Base-by-base conservation (phyloP, 495 filamentous ascomycete genomes). In the Xylaria cubensis region DNA sequence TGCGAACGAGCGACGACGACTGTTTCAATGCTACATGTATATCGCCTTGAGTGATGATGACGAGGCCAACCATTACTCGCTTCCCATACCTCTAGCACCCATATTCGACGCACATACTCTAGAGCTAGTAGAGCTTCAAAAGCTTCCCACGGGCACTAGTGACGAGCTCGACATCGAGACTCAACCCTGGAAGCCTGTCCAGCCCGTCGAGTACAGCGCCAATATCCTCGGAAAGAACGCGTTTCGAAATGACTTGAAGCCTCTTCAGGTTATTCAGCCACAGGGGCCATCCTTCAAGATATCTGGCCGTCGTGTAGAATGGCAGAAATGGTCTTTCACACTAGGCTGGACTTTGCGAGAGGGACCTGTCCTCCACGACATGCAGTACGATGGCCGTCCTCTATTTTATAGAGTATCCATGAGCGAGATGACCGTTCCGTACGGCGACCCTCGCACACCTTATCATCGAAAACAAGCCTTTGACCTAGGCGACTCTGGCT, bases 351-450 rank as follows among this genome's bases (percentile, higher is more conserved):
- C 91, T 58, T 84, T 84, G 64, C 85, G 90, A 12, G 90, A 92
- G 74, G 90, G 90, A 5, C 83, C 89, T 71, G 88, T 90, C 39
- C 78, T 90, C 34, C 87, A 92, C 71, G 89, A 92, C 73, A 81
- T 93, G 4, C 87, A 86, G 67, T 94, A 93, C 73, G 91, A 92
- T 75, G 87, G 86, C 41, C 85, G 92, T 29, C 89, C 86, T 72
- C 76, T 94, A 5, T 87, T 94, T 69, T 93, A 93, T 76, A 86
- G 92, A 34, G 82, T 94, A 46, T 86, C 88, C 32, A 83, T 93
- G 32, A 93, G 90, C 17, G 92, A 94, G 70, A 93, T 93, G 91
- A 92, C 89, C 7, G 90, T 94, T 13, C 90, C 90, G 1, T 86
- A 88, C 75, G 82, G 78, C 75, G 91, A 93, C 74, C 90, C 90